Evolutionary conservation across 371 early-diverging fungal species (phyloP), one percentile per base, ranked within the genome.

Genomic region (Rhizopus stolonifer): DNA sequence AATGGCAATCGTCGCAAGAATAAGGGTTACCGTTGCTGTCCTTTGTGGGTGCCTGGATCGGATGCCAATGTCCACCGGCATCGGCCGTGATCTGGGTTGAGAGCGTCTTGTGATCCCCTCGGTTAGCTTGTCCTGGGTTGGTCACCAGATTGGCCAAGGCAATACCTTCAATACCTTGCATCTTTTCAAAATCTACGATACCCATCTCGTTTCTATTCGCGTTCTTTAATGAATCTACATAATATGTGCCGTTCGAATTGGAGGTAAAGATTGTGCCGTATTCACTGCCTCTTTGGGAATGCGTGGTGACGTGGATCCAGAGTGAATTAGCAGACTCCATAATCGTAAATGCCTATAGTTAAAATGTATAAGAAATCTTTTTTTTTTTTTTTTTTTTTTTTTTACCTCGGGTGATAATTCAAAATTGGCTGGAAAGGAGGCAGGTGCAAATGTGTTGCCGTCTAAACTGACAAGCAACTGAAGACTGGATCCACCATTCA

Each of bases 181-280:
- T 87, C 58, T 90, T 90, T 65, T 96, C 96, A 73, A 92, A 94
- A 60, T 98, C 98, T 4, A 96, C 96, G 52, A 89, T 80, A 19
- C 96, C 95, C 23, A 60, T 50, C 10, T 79, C 80, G 39, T 92
- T 87, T 31, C 91, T 87, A 64, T 96, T 95, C 22, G 91, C 87
- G 21, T 85, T 65, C 32, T 81, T 80, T 32, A 88, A 69, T 0
- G 91, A 80, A 25, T 79, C 58, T 21, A 82, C 81, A 69, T 81
- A 95, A 48, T 83, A 85, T 2, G 90, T 90, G 36, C 96, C 96
- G 47, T 92, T 90, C 8, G 88, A 86, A 68, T 92, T 89, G 59
- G 93, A 92, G 13, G 84, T 85, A 58, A 94, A 87, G 15, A 98
- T 76, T 10, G 81, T 83, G 22, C 97, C 98, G 56, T 75, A 88